These are phyloP conservation scores for Clarireedia sp. DNA, from an alignment of 2,329 filamentous ascomycete species.

Conservation along the genomic window DNA sequence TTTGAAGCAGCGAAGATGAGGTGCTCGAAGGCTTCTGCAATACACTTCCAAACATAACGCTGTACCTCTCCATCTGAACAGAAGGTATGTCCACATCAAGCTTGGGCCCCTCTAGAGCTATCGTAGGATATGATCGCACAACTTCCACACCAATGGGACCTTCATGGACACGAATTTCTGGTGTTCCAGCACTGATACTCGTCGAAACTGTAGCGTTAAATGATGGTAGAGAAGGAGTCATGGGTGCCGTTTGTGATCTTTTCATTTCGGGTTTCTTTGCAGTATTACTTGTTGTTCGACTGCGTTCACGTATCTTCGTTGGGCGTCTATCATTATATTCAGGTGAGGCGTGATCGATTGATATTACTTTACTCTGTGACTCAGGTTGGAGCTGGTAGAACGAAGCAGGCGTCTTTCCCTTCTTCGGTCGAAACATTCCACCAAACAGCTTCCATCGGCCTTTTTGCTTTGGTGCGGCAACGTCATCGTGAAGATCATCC, in stretches of 20 bases:
- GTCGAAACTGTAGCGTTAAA: not conserved
- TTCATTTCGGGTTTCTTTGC: conserved; percentile 22
- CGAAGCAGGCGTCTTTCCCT: conserved; percentile 31
- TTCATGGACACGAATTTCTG: conserved; percentile 20
- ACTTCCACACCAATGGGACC: conserved; percentile 12
- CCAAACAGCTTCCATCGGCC: conserved; percentile 55
- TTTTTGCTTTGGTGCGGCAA: conserved; percentile 29
- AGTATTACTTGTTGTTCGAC: conserved; percentile 19
- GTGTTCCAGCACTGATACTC: conserved; percentile 6
- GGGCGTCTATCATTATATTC: conserved; percentile 12
- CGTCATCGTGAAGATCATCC: conserved; percentile 14
- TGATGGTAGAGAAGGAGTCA: conserved; percentile 15
- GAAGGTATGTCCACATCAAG: conserved; percentile 75
- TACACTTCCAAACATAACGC: conserved; percentile 82
- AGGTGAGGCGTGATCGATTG: not conserved
- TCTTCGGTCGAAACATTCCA: conserved; percentile 36
- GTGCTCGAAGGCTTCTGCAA: conserved; percentile 38
- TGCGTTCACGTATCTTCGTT: conserved; percentile 15
- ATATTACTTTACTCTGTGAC: conserved; percentile 4
- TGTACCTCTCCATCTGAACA: conserved; percentile 79
- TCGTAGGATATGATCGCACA: not conserved
- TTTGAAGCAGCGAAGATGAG: conserved; percentile 37
- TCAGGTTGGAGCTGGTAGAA: conserved; percentile 29
- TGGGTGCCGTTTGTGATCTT: conserved; percentile 24
- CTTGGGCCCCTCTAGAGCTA: conserved; percentile 30